These are phyloP conservation scores for Aspergillus ruber DNA, from an alignment of 2,329 filamentous ascomycete genomes.

Conservation along the genomic window DNA sequence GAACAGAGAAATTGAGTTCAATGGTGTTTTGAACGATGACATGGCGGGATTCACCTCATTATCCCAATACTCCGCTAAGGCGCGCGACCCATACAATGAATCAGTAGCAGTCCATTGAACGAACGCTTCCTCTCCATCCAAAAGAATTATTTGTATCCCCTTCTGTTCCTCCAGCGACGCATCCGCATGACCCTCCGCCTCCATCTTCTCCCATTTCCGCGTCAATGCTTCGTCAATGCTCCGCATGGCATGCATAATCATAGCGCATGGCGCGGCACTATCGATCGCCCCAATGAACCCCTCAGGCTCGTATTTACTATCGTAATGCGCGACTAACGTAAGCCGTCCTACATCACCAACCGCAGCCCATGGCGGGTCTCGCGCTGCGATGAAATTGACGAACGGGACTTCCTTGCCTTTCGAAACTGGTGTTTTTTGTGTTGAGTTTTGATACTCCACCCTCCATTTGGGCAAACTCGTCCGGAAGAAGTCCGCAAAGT, in stretches of 20 bases:
- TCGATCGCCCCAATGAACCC: constrained; percentile 94
- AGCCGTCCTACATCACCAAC: constrained; percentile 71
- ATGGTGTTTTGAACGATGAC: constrained; percentile 66
- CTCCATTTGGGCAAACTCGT: constrained; percentile 70
- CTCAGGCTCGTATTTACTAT: constrained; percentile 69
- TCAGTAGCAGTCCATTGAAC: constrained; percentile 70
- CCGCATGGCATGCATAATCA: constrained; percentile 79
- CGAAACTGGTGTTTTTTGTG: constrained; percentile 70
- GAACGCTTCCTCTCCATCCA: constrained; percentile 96
- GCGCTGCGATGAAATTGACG: constrained; percentile 74
- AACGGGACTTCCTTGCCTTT: constrained; percentile 70
- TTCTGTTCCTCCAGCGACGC: constrained; percentile 62
- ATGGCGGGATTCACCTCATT: constrained; percentile 58
- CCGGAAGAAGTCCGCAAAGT: constrained; percentile 78
- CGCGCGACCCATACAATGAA: constrained; percentile 78
- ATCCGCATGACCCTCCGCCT: constrained; percentile 49
- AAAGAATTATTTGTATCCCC: constrained; percentile 79
- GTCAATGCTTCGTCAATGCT: constrained; percentile 74
- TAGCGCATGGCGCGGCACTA: constrained; percentile 88
- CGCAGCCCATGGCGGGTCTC: constrained; percentile 77
- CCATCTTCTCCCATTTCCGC: constrained; percentile 72
- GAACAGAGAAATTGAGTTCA: constrained; percentile 79
- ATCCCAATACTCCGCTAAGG: constrained; percentile 80
- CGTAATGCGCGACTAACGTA: constrained; percentile 89
- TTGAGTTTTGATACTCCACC: constrained; percentile 83